Evolutionary conservation across 1,284 basidiomycete genomes (phyloP), one percentile per base, ranked within the genome.

Genomic region (Ustilago curta): DNA sequence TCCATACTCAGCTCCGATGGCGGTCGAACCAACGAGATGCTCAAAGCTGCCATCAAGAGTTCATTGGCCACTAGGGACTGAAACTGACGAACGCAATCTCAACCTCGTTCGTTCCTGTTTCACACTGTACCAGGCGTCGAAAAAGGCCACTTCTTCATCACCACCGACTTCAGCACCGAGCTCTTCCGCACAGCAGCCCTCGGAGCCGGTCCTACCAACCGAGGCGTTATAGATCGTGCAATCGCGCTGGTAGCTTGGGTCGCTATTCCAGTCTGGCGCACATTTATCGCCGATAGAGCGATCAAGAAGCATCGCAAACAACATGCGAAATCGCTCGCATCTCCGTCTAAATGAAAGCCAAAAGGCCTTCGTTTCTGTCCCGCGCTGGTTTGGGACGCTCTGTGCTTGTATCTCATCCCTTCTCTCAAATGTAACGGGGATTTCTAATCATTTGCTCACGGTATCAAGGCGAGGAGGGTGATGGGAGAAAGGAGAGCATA

Each of bases 231-330:
- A 8, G 83, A 84, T 58, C 52, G 69, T 2, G n/a, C 64, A 11
- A 60, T 77, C 11, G 55, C 58, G 12, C 31, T 77, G 18, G 53
- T 82, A 19, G 53, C 52, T 4, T 69, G 70, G 63, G 65, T 80
- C 35, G 80, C 67, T 19, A 60, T 82, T 6, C 71, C 82, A 18
- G 59, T 76, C 35, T 84, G 83, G 83, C 74, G 83, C 16, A 59
- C 62, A 6, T 66, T 81, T 7, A 64, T 62, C 0, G 80, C 79
- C 2, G 82, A 83, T 47, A 56, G 43, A 43, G 48, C 59, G 18
- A 61, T 79, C 47, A 61, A 61, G 31, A 59, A 59, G 44, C 70
- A 77, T 49, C 57, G 68, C 42, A 45, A 52, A 14, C 47, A 77
- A 32, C 77, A 79, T 37, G 47, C 27, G 12, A 37, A 58, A 18